Evolutionary conservation across 192 early-diverging fungal genomes (phyloP).

Genomic region (Backusella mclennaniae): DNA sequence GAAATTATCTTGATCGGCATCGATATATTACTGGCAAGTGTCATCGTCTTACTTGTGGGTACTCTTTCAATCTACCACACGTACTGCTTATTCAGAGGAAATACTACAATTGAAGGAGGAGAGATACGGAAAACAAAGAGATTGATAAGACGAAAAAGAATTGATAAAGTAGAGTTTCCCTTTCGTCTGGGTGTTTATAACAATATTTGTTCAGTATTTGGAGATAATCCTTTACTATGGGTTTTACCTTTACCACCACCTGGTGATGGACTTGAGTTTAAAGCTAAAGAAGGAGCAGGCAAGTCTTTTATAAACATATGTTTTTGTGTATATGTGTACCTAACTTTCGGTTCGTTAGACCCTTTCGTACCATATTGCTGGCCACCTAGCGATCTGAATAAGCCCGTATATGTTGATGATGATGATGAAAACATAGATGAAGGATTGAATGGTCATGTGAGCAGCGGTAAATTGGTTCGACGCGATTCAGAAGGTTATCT

Average conservation of each 20-base stretch:
- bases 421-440: background rate
- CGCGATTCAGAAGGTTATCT: slow-evolving; percentile 42
- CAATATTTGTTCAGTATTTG: slow-evolving; percentile 77
- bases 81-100: slow-evolving; percentile 59
- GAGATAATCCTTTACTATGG: slow-evolving; percentile 63
- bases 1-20: slow-evolving; percentile 25
- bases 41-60: slow-evolving; percentile 68
- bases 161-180: slow-evolving; percentile 61
- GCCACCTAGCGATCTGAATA: slow-evolving; percentile 35
- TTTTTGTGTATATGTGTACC: background rate
- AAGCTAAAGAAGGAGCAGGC: slow-evolving; percentile 45
- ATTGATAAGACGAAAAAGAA: slow-evolving; percentile 52
- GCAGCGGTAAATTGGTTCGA: slow-evolving; percentile 15
- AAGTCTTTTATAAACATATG: background rate
- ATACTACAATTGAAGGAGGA: slow-evolving; percentile 75
- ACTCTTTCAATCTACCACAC: slow-evolving; percentile 65
- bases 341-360: slow-evolving; percentile 7
- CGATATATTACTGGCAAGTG: slow-evolving; percentile 64
- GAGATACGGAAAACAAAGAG: slow-evolving; percentile 64
- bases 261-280: slow-evolving; percentile 68
- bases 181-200: slow-evolving; percentile 73
- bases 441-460: background rate
- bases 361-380: slow-evolving; percentile 19
- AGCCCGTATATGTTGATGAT: slow-evolving; percentile 1
- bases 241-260: slow-evolving; percentile 56